phyloP scores from a whole-genome alignment of 2,329 filamentous ascomycete genomes.

The Mollisia scopiformis region DNA sequence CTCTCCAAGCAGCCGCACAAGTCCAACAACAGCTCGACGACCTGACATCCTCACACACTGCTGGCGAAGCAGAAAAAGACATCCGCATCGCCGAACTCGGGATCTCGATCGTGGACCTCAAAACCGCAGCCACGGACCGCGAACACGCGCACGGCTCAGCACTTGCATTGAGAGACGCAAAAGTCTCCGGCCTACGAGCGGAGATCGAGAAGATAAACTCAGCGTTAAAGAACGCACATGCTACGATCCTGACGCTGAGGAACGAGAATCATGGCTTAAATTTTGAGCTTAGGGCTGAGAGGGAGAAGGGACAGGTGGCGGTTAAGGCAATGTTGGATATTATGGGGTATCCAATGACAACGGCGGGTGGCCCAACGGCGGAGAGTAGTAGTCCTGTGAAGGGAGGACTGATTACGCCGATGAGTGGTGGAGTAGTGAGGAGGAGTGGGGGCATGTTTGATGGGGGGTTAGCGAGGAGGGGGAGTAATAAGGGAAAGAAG shows the following conservation, averaged over 20 bases:
- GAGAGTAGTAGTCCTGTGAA: background rate
- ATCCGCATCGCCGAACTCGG: constrained; percentile 29
- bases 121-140: constrained; percentile 8
- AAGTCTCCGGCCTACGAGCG: constrained; percentile 49
- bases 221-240: constrained; percentile 50
- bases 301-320: constrained; percentile 46
- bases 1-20: constrained; percentile 42
- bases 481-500: constrained; percentile 47
- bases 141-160: constrained; percentile 44
- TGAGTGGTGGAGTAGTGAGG: constrained; percentile 9
- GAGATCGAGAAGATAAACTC: constrained; percentile 53
- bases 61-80: constrained; percentile 29
- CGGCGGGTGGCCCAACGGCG: background rate
- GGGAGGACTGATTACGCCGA: background rate
- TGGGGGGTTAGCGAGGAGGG: constrained; percentile 26
- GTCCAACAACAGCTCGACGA: constrained; percentile 41
- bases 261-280: constrained; percentile 44
- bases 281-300: constrained; percentile 48
- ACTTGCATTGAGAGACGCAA: constrained; percentile 54
- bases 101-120: constrained; percentile 12
- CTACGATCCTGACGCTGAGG: constrained; percentile 47
- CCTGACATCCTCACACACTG: constrained; percentile 26
- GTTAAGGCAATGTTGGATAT: constrained; percentile 53
- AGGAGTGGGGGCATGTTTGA: constrained; percentile 28
- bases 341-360: background rate